Conservation (phyloP, 176 grass and related monocot species). For the Musa acuminata region DNA sequence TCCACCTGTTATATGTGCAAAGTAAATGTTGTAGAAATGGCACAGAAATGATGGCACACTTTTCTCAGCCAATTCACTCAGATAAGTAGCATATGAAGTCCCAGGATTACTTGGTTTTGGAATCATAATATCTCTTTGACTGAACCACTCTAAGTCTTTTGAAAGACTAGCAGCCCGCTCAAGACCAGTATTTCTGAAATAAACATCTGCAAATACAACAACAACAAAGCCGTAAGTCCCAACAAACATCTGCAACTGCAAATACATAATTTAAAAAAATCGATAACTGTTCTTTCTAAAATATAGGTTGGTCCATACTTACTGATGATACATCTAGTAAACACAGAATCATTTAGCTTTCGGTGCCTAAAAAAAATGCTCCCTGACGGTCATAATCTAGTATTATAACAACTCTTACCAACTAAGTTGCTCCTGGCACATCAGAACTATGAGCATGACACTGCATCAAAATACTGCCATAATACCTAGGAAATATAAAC, state of each 20-base stretch:
- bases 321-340: neutral
- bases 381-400: neutral
- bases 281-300: neutral
- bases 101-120: conserved; percentile 54
- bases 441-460: neutral
- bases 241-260: too few relatives aligned
- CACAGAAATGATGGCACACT: conserved; percentile 74
- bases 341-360: neutral
- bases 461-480: too few relatives aligned
- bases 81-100: conserved; percentile 67
- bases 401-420: neutral
- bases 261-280: neutral
- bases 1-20: conserved; percentile 74
- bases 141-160: conserved; percentile 80
- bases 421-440: neutral
- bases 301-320: conserved; percentile 1
- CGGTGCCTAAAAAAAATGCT: neutral
- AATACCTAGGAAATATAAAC: too few relatives aligned
- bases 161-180: conserved; percentile 49
- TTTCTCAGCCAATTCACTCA: conserved; percentile 53
- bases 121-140: conserved; percentile 55
- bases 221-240: neutral
- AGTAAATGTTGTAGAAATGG: conserved; percentile 98
- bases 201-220: conserved; percentile 50
- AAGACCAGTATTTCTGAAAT: conserved; percentile 66